Evolutionary conservation across 768 basidiomycete genomes (phyloP).

Genomic region (Nevesoporus exiguus): DNA sequence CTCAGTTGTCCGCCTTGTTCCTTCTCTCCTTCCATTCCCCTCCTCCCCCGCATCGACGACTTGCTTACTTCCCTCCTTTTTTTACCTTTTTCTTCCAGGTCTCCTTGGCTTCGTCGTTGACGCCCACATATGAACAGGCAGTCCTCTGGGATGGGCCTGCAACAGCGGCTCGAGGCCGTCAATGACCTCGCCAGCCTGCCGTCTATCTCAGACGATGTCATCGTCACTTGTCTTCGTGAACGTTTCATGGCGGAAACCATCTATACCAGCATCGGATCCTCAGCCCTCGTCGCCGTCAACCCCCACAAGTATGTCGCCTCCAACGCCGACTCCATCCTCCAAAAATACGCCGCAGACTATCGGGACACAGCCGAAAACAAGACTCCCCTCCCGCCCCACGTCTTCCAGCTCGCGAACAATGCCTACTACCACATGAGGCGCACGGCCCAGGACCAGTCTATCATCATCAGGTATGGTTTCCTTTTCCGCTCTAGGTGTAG

Average conservation of each 20-base stretch:
- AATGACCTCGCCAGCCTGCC: conserved; percentile 67
- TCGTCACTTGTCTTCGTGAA: conserved; percentile 82
- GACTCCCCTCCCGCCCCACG: conserved; percentile 70
- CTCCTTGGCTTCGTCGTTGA: neutral
- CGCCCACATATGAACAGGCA: conserved; percentile 37
- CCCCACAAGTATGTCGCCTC: conserved; percentile 86
- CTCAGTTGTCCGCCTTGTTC: conserved; percentile 18
- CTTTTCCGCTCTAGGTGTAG: neutral
- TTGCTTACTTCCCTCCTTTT: neutral
- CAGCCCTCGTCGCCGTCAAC: conserved; percentile 81
- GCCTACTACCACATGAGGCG: conserved; percentile 95
- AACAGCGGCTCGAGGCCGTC: conserved; percentile 70
- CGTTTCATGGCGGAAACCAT: conserved; percentile 82
- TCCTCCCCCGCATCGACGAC: conserved; percentile 4
- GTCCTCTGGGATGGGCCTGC: conserved; percentile 44
- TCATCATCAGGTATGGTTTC: conserved; percentile 73
- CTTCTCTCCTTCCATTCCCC: conserved; percentile 3
- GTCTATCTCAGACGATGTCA: conserved; percentile 74
- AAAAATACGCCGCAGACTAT: conserved; percentile 86
- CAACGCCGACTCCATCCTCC: conserved; percentile 79
- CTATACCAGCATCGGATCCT: conserved; percentile 72
- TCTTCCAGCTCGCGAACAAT: conserved; percentile 88
- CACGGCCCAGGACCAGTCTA: conserved; percentile 89
- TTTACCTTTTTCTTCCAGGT: neutral
- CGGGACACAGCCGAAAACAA: conserved; percentile 67